These are phyloP conservation scores for Stachybotrys echinatus DNA, from an alignment of 2,329 filamentous ascomycete genomes.

Conservation along the genomic window DNA sequence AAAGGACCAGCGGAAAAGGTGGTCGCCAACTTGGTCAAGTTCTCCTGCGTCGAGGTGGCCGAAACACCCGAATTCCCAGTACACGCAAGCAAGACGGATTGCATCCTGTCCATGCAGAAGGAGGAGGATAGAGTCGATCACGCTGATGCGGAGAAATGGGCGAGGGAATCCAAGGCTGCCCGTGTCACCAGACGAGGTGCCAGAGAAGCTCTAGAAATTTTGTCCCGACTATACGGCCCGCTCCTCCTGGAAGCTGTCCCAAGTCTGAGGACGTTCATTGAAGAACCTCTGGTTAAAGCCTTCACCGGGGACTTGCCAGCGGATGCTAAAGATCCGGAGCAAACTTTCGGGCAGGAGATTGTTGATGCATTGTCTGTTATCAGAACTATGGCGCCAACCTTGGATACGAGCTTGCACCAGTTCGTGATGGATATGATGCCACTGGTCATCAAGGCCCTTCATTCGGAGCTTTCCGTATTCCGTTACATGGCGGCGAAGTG, in stretches of 20 bases:
- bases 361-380: slow-evolving; percentile 92
- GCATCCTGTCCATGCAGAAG: slow-evolving; percentile 90
- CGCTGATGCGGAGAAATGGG: slow-evolving; percentile 83
- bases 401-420: slow-evolving; percentile 67
- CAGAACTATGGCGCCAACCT: slow-evolving; percentile 86
- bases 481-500: slow-evolving; percentile 97
- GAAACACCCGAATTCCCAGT: slow-evolving; percentile 93
- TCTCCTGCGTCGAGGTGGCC: slow-evolving; percentile 94
- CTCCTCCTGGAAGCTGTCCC: slow-evolving; percentile 78
- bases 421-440: slow-evolving; percentile 84
- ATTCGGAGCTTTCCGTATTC: slow-evolving; percentile 85
- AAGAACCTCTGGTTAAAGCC: slow-evolving; percentile 69
- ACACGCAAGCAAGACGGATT: slow-evolving; percentile 71
- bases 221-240: slow-evolving; percentile 73
- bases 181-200: slow-evolving; percentile 87
- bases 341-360: slow-evolving; percentile 80
- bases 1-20: slow-evolving; percentile 90
- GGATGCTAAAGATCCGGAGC: slow-evolving; percentile 68
- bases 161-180: slow-evolving; percentile 81
- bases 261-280: slow-evolving; percentile 74
- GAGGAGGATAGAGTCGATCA: slow-evolving; percentile 95
- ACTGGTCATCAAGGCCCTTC: slow-evolving; percentile 79
- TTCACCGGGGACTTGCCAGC: slow-evolving; percentile 68
- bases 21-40: slow-evolving; percentile 91
- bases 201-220: slow-evolving; percentile 86